Evolutionary conservation across 2,329 filamentous ascomycete species (phyloP), one percentile per base, ranked within the genome.

Genomic region (Cytospora piceicola): DNA sequence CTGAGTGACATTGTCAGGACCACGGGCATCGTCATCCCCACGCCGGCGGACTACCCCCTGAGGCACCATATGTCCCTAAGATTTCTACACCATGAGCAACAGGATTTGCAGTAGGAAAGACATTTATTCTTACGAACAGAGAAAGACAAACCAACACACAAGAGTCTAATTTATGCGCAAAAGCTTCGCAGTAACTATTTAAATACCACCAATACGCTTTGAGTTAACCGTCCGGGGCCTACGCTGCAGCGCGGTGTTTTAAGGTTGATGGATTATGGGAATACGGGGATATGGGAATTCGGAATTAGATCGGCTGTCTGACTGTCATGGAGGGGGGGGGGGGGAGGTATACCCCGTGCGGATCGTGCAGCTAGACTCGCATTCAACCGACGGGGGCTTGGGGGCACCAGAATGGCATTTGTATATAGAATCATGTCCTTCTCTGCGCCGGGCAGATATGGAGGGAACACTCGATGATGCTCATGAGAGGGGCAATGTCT

Each of bases 11-110:
- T 65, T 14, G 32, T 65, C 32, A 61, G 42, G 36, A 27, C 60
- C 8, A 57, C 61, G 11, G 62, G 65, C 8, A 49, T 51, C 7
- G 15, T 67, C 15, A 51, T 67, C 15, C 32, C 55, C 9, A 59
- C 65, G 36, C 34, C 49, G 7, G 49, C 58, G 22, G 20, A 49
- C 17, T n/a, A 30, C 9, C 36, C 29, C n/a, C 53, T 22, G 4
- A 57, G 29, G 29, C 34, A 34, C 8, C 32, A 34, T 1, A 22
- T 65, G 9, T 62, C 65, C 1, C 14, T 67, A 2, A 32, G 60
- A 7, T 22, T 62, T 4, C 30, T 6, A 36, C 20, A 49, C 34
- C 12, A 56, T 22, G 27, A 62, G 52, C 60, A 49, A 14, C 60
- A 36, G 15, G 52, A 49, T 2, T 11, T 56, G 36, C 27, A 61